Evolutionary conservation across 345 rosid species (phyloP), one percentile per base, ranked within the genome.

Genomic region (Odontarrhena argentea): DNA sequence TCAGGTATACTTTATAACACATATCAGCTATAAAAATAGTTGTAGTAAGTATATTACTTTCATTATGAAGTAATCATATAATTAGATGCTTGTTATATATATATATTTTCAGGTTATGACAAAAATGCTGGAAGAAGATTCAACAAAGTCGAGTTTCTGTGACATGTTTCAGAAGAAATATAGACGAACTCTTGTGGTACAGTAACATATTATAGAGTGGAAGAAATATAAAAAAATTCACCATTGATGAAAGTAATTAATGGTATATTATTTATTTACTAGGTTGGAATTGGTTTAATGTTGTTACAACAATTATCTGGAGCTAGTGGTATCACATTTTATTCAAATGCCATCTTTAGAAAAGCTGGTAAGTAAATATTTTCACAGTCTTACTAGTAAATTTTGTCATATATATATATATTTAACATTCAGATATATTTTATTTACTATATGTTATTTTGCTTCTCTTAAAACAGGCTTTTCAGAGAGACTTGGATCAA

Each of bases 261-360:
- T 45, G 37, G 12, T n/a, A 60, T 53, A 6, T 32, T 26, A 6
- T 64, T 50, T 32, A 40, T 38, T 14, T 15, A 14, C 64, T 18
- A 85, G 88, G 74, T 76, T 43, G 94, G 88, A 55, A 49, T 83
- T 49, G 88, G 88, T 9, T 6, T 86, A 47, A 84, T 77, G 84
- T 1, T 79, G 11, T 35, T 80, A 43, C 84, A 74, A 60, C 84
- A 82, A 70, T 55, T 83, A 34, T 76, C 75, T 18, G 90, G 90
- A 46, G 24, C 60, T 14, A 60, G 38, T 34, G 86, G 73, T 13
- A 25, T 87, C 49, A 53, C 79, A 10, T 83, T 40, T 65, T 87
- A 83, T 45, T 65, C 85, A 24, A 75, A 80, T 63, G 65, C 80
- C 26, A 76, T 83, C 22, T 82, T 87, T 71, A 83, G 77, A 46